Evolutionary conservation across 176 grass and related monocot genomes (phyloP).

Genomic region (Poa pratensis): DNA sequence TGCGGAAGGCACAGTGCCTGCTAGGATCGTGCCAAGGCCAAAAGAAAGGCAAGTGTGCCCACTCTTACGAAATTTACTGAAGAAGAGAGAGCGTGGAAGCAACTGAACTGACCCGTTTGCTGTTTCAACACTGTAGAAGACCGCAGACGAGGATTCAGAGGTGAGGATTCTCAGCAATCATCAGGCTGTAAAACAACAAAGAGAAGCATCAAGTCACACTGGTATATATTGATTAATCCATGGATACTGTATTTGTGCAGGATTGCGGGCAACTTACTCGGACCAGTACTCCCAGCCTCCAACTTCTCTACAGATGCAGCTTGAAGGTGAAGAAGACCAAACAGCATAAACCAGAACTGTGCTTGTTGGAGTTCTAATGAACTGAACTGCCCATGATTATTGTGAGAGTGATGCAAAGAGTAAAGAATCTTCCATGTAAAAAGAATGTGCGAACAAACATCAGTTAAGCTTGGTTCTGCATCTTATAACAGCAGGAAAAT

Average conservation of each 20-base stretch:
- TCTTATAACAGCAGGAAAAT: neutral
- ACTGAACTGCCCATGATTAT: neutral
- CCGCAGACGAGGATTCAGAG: slow-evolving; percentile 59
- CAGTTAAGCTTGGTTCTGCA: neutral
- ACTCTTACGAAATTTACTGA: slow-evolving; percentile 62
- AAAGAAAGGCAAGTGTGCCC: slow-evolving; percentile 67
- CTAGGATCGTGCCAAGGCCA: slow-evolving; percentile 21
- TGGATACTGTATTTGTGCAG: neutral
- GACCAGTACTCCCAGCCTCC: neutral
- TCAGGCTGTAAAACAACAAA: neutral
- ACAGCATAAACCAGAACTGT: neutral
- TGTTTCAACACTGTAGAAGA: slow-evolving; percentile 61
- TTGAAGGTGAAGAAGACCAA: slow-evolving; percentile 31
- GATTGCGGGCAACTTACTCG: neutral
- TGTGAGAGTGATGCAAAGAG: slow-evolving; percentile 1
- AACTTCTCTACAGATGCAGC: slow-evolving; percentile 8
- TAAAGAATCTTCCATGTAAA: slow-evolving; percentile 3
- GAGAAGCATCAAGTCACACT: neutral
- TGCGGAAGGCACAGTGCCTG: neutral
- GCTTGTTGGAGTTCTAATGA: neutral
- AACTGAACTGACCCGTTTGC: slow-evolving; percentile 60
- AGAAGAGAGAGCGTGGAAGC: slow-evolving; percentile 48
- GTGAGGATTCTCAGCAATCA: slow-evolving; percentile 41
- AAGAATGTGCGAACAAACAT: neutral
- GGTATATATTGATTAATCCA: neutral